These are phyloP conservation scores for Rhodotorula sp. DNA, from an alignment of 1,284 basidiomycete species.

Conservation along the genomic window DNA sequence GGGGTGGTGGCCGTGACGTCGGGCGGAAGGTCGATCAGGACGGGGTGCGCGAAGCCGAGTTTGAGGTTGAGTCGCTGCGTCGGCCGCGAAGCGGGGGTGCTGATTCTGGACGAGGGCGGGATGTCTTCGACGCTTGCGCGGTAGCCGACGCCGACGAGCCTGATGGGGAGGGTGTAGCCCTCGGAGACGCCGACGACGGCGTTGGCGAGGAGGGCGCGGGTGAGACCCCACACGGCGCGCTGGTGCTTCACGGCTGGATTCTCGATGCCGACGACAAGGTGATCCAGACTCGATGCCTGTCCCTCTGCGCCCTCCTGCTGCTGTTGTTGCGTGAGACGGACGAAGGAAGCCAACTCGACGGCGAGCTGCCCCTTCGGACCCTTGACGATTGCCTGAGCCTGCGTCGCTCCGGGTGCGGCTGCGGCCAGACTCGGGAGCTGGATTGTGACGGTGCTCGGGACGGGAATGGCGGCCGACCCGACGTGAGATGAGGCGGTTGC, in stretches of 20 bases:
- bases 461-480: constrained; percentile 71
- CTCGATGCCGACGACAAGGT: constrained; percentile 6
- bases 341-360: constrained; percentile 35
- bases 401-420: background rate
- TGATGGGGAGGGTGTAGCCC: constrained; percentile 77
- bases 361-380: constrained; percentile 39
- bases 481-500: constrained; percentile 58
- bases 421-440: background rate
- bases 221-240: constrained; percentile 88
- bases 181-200: constrained; percentile 85
- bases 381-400: constrained; percentile 21
- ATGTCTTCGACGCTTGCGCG: constrained; percentile 82
- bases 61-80: constrained; percentile 67
- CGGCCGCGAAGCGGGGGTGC: background rate
- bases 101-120: constrained; percentile 50
- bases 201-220: constrained; percentile 82
- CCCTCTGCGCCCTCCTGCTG: background rate
- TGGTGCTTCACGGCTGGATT: constrained; percentile 54
- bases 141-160: constrained; percentile 93
- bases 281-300: background rate
- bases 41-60: constrained; percentile 86
- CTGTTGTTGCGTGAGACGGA: constrained; percentile 10
- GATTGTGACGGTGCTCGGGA: constrained; percentile 61
- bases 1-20: constrained; percentile 63
- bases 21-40: constrained; percentile 72